phyloP scores from a whole-genome alignment of 495 filamentous ascomycete genomes.

The Penicillium nucicola region DNA sequence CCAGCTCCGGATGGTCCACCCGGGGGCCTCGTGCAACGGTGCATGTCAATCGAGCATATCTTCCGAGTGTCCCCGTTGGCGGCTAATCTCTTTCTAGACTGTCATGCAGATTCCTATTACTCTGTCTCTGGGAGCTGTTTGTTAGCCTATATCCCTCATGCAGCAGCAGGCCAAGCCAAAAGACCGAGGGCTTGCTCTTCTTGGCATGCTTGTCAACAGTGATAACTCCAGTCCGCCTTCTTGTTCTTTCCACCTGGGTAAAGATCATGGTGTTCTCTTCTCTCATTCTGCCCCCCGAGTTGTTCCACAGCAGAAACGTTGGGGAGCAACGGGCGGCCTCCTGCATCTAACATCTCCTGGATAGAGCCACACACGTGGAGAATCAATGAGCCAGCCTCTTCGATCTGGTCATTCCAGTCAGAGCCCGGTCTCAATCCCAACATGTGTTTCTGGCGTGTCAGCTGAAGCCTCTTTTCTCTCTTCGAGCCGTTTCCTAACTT shows the following conservation, averaged over 20 bases:
- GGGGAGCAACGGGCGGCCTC: conserved; percentile 36
- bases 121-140: conserved; percentile 16
- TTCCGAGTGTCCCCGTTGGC: conserved; percentile 37
- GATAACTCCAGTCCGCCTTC: not conserved
- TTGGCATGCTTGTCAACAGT: conserved; percentile 1
- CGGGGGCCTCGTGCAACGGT: conserved; percentile 31
- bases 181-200: conserved; percentile 3
- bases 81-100: conserved; percentile 8
- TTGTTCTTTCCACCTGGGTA: conserved; percentile 2
- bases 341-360: conserved; percentile 27
- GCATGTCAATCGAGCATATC: conserved; percentile 35
- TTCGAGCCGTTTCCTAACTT: not conserved
- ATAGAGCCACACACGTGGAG: conserved; percentile 2
- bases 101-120: conserved; percentile 8
- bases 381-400: conserved; percentile 3
- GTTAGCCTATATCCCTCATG: conserved; percentile 15
- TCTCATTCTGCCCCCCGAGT: conserved; percentile 1
- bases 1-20: conserved; percentile 28
- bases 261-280: conserved; percentile 8
- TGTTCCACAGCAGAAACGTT: conserved; percentile 42
- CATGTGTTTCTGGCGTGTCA: conserved; percentile 16
- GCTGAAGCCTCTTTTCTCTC: conserved; percentile 5
- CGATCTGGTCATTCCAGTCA: conserved; percentile 1
- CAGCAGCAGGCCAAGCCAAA: conserved; percentile 15
- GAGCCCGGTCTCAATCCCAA: conserved; percentile 22